A percentile compares a stretch with the other conserved stretches of the same genome.
Evolutionary conservation across 164 flowering plant genomes (phyloP).

Genomic region (Vitis labrusca): DNA sequence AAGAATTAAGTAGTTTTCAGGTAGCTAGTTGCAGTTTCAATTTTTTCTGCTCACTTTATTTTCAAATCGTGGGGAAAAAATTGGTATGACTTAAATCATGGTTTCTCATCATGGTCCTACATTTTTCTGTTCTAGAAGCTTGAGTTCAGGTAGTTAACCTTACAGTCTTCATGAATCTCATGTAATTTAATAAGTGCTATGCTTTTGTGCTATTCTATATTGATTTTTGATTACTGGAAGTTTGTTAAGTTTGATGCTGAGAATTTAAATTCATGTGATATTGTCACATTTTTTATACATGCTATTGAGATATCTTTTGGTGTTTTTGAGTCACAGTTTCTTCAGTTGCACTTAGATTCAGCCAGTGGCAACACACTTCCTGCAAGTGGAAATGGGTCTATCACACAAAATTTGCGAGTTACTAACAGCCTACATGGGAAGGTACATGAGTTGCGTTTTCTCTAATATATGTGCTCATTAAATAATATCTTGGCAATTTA

Average conservation of each 20-base stretch:
- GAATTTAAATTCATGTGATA: background rate
- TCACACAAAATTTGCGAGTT: slow-evolving; percentile 67
- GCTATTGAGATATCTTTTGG: slow-evolving; percentile 5
- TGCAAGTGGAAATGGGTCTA: slow-evolving; percentile 65
- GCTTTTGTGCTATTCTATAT: background rate
- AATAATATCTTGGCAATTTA: too few relatives aligned
- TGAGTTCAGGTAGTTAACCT: too few relatives aligned
- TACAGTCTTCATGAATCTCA: too few relatives aligned
- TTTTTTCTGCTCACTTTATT: background rate
- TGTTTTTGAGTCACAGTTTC: slow-evolving; percentile 59
- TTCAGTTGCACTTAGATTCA: slow-evolving; percentile 87
- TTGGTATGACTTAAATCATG: too few relatives aligned
- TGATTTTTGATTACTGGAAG: background rate
- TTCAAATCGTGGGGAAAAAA: background rate
- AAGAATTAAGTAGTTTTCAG: background rate
- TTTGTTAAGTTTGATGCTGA: background rate
- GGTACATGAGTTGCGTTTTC: slow-evolving; percentile 38
- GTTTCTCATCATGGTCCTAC: too few relatives aligned
- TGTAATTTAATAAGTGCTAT: background rate
- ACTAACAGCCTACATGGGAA: slow-evolving; percentile 92
- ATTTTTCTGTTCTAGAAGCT: too few relatives aligned
- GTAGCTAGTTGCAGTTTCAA: background rate
- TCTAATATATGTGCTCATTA: background rate
- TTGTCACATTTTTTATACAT: background rate
- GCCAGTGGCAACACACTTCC: slow-evolving; percentile 84